Evolutionary conservation across 2,329 filamentous ascomycete genomes (phyloP).

Genomic region (Fonsecaea erecta): DNA sequence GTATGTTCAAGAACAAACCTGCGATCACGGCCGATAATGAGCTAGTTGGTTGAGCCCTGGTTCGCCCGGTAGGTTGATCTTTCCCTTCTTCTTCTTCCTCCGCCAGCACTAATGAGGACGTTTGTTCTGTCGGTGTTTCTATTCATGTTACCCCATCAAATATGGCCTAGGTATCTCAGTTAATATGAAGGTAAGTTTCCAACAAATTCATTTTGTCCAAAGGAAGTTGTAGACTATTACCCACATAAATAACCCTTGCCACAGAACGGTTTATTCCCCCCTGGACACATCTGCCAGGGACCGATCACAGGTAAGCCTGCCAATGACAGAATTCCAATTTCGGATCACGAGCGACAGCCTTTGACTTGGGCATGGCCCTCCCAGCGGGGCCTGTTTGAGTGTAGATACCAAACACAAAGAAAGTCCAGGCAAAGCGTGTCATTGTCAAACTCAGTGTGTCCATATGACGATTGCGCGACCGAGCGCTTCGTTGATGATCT

Average conservation of each 20-base stretch:
- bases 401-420: not conserved
- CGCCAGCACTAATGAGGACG: not conserved
- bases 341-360: not conserved
- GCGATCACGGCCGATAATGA: constrained; percentile 16
- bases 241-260: not conserved
- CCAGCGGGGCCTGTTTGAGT: not conserved
- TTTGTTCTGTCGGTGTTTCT: not conserved
- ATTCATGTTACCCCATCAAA: not conserved
- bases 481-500: not conserved
- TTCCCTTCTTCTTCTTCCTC: not conserved
- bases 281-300: not conserved
- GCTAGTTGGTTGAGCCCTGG: not conserved
- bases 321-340: not conserved
- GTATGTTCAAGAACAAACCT: not conserved
- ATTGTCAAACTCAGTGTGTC: not conserved
- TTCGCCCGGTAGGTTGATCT: not conserved
- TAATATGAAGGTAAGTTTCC: not conserved
- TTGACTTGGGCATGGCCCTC: not conserved
- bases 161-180: not conserved
- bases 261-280: too few species aligned
- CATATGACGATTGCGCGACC: not conserved
- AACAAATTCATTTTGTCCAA: not conserved
- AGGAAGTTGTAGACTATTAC: not conserved
- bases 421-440: not conserved
- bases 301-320: not conserved